phyloP scores from a whole-genome alignment of 139 green algal species.

The Klebsormidium nitens region DNA sequence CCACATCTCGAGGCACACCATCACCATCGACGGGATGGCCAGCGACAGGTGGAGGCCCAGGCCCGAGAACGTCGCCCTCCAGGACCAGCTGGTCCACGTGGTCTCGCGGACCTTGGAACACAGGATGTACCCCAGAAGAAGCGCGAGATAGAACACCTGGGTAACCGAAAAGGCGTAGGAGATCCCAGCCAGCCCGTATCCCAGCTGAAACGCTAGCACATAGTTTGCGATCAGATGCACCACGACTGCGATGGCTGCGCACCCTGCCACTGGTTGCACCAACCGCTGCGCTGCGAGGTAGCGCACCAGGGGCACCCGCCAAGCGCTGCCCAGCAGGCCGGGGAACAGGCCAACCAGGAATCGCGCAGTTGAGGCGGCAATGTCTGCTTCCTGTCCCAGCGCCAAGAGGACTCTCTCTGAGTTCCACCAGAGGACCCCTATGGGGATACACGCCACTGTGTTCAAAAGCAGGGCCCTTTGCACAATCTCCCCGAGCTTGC shows the following conservation, averaged over 20 bases:
- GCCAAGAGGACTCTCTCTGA: background rate
- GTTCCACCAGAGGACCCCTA: background rate
- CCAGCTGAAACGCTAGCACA: slow-evolving; percentile 16
- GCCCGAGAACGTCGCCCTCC: slow-evolving; percentile 3
- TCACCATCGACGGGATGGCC: slow-evolving; percentile 5
- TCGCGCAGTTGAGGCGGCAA: background rate
- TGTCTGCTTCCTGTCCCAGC: slow-evolving; percentile 1
- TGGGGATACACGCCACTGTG: background rate
- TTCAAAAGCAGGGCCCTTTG: background rate
- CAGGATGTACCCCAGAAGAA: slow-evolving; percentile 27
- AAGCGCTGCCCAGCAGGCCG: background rate
- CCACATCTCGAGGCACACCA: slow-evolving; percentile 32
- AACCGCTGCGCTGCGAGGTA: slow-evolving; percentile 18
- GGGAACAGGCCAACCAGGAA: background rate
- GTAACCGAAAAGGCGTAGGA: slow-evolving; percentile 14
- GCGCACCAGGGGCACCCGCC: background rate
- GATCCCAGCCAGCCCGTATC: slow-evolving; percentile 8
- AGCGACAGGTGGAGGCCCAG: slow-evolving; percentile 13
- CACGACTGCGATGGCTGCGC: slow-evolving; percentile 5
- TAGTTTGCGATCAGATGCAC: slow-evolving; percentile 27
- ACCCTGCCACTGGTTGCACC: background rate
- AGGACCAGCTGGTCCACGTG: slow-evolving; percentile 16
- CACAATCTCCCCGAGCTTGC: background rate
- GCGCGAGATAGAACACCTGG: slow-evolving; percentile 9
- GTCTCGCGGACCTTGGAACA: background rate